A percentile compares a stretch with the other conserved stretches of the same genome.
Evolutionary conservation across 2,329 filamentous ascomycete genomes (phyloP).

Genomic region (Celoporthe dispersa): DNA sequence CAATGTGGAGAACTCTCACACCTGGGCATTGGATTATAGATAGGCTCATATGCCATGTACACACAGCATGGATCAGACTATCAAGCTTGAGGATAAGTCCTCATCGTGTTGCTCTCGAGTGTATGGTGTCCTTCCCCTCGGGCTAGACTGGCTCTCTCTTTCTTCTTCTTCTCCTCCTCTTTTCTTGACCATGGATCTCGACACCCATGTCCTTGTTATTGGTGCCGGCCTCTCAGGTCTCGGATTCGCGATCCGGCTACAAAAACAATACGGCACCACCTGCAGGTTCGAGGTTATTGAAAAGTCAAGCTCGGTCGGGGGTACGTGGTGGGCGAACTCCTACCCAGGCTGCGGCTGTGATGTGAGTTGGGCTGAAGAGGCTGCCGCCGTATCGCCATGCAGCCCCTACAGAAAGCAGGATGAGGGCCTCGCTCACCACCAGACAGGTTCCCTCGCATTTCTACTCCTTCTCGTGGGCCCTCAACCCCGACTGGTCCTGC

Average conservation of each 20-base stretch:
- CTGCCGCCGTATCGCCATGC: not conserved
- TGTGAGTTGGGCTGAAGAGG: slow-evolving; percentile 12
- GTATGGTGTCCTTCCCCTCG: not conserved
- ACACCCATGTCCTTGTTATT: slow-evolving; percentile 5
- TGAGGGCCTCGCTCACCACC: not conserved
- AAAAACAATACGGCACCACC: not conserved
- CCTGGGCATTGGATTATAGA: not conserved
- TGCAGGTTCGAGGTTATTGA: slow-evolving; percentile 4
- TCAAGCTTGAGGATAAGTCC: no score
- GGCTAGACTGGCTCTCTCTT: not conserved
- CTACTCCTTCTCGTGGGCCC: slow-evolving; percentile 30
- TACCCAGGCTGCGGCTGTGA: slow-evolving; percentile 31
- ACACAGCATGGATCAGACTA: no score
- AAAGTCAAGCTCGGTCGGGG: slow-evolving; percentile 21
- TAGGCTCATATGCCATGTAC: not conserved
- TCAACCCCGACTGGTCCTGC: slow-evolving; percentile 33
- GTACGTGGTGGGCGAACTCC: slow-evolving; percentile 31
- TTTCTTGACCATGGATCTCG: not conserved
- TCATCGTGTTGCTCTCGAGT: not conserved
- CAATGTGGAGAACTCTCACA: not conserved
- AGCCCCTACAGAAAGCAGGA: not conserved
- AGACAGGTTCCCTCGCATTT: slow-evolving; percentile 26
- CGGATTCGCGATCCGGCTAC: slow-evolving; percentile 3
- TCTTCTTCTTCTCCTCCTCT: not conserved
- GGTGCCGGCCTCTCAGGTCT: slow-evolving; percentile 7